phyloP scores from a whole-genome alignment of 768 basidiomycete species.

The Suillus spraguei region DNA sequence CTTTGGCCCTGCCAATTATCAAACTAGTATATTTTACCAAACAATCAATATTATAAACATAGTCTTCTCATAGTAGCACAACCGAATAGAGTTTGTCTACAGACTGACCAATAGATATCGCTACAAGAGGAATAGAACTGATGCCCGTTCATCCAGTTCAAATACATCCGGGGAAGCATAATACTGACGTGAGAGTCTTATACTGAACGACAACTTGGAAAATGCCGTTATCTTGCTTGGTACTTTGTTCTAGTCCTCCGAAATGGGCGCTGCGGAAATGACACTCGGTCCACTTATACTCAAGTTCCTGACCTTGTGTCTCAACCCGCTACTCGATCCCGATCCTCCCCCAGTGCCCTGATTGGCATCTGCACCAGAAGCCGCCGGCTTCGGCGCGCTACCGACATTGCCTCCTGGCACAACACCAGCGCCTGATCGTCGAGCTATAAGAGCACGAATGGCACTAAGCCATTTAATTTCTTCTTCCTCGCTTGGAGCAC shows the following conservation, averaged over 20 bases:
- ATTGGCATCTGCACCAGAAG: conserved; percentile 19
- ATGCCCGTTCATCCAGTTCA: conserved; percentile 12
- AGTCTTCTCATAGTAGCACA: too few relatives aligned
- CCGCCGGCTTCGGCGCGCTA: conserved; percentile 16
- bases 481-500: conserved; percentile 95
- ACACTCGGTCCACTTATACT: conserved; percentile 42
- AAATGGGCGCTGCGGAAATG: conserved; percentile 19
- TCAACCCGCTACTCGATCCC: conserved; percentile 40
- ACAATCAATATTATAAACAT: not conserved
- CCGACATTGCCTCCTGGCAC: conserved; percentile 48
- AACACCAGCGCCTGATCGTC: conserved; percentile 55
- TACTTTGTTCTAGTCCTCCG: conserved; percentile 23
- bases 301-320: conserved; percentile 49
- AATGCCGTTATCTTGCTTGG: conserved; percentile 23
- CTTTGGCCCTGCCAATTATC: conserved; percentile 23
- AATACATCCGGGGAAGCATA: conserved; percentile 8
- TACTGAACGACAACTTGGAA: conserved; percentile 15
- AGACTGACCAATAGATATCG: not conserved
- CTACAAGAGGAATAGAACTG: conserved; percentile 5
- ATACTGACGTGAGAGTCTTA: conserved; percentile 26
- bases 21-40: conserved; percentile 17
- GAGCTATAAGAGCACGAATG: conserved; percentile 85
- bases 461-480: conserved; percentile 99
- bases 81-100: too few relatives aligned
- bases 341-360: conserved; percentile 19